Base-by-base conservation (phyloP, 164 flowering plant species). In the Umbilicus rupestris region DNA sequence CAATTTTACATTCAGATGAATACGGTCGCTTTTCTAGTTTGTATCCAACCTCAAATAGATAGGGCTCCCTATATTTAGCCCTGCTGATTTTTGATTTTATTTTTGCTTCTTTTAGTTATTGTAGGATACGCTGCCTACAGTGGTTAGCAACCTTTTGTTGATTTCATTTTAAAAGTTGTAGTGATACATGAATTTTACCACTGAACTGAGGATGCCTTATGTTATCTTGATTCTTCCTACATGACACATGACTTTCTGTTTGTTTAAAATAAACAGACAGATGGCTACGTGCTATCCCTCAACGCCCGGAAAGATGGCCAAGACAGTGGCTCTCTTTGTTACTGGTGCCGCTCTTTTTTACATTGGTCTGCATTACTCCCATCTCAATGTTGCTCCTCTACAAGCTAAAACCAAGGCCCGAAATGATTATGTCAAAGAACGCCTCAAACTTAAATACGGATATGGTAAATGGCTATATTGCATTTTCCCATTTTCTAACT, bases 321-420 rank as follows among this genome's bases (percentile, higher is more conserved):
- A 68, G 73, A 82, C 83, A 20, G 37, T 78, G 41, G 83, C 74
- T 10, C 62, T 67, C 73, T 84, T 83, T 74, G 7, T 77, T 15
- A 65, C 78, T 5, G 89, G 92, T 16, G 78, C 71, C 16, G 58
- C 82, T 37, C 73, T 87, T 39, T 78, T 90, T 63, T 78, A 59
- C 2, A 47, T 74, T 49, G 90, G 92, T 12, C 70, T 73, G 33
- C 80, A 85, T 69, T 77, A 80, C 49, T 83, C 90, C 1, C 78
- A 76, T 67, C 78, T 76, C 66, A 82, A 88, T 64, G 45, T 82
- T 47, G 95, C 79, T 6, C 91, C 91, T 67, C 87, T 83, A 64
- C 91, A 81, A 74, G 92, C 92, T 65, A 82, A 87, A 33, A 79
- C 66, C 49, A 77, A 80, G 75, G 95, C 97, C 65, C 85, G 92